phyloP scores from a whole-genome alignment of 305 asterid genomes.

The Solanum aculeatissimum region DNA sequence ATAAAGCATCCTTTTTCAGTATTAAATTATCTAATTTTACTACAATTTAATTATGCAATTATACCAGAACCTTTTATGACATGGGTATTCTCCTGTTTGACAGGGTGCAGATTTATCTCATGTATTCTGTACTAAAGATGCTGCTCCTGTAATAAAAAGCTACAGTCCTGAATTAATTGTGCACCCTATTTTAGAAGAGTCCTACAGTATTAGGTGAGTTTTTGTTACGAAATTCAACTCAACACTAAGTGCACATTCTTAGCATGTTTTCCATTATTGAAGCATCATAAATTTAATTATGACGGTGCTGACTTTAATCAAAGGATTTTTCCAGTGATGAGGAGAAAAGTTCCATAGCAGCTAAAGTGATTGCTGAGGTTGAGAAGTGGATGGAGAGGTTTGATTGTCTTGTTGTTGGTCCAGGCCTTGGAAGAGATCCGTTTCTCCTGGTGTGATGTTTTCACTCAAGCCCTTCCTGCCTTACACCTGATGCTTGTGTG shows the following conservation, averaged over 20 bases:
- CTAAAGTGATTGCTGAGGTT: constrained; percentile 66
- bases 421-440: constrained; percentile 97
- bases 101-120: constrained; percentile 98
- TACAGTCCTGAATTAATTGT: constrained; percentile 94
- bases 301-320: constrained; percentile 10
- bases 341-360: constrained; percentile 48
- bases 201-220: constrained; percentile 64
- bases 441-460: constrained; percentile 62
- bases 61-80: not conserved
- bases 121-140: constrained; percentile 91
- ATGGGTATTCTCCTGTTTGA: constrained; percentile 3
- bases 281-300: not conserved
- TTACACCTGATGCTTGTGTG: not conserved
- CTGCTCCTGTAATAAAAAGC: constrained; percentile 81
- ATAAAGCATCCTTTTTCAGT: not conserved
- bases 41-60: not conserved
- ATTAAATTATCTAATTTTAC: not conserved
- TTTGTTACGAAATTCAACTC: not conserved
- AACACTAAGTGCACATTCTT: not conserved
- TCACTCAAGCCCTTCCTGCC: not conserved
- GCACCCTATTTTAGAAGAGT: constrained; percentile 90
- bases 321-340: constrained; percentile 51
- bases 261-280: not conserved
- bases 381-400: constrained; percentile 97
- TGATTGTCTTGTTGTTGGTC: constrained; percentile 93